phyloP scores from a whole-genome alignment of 192 early-diverging fungal species.

The Phycomyces blakesleeanus region DNA sequence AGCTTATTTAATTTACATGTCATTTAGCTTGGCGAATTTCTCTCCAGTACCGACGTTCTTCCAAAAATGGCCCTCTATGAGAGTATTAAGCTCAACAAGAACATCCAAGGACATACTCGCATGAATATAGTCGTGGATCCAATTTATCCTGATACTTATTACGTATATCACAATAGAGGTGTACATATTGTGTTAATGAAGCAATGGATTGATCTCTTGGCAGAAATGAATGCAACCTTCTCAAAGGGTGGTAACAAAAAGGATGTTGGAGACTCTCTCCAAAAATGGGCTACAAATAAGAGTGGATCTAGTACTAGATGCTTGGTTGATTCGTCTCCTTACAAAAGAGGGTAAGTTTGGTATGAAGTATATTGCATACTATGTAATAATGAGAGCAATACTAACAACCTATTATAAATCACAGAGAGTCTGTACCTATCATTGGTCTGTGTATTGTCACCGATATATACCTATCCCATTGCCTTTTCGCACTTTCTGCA shows the following conservation, averaged over 20 bases:
- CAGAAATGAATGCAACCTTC: conserved; percentile 19
- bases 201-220: conserved; percentile 48
- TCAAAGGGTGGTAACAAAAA: conserved; percentile 14
- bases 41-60: conserved; percentile 20
- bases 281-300: conserved; percentile 26
- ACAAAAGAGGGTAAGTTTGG: conserved; percentile 13
- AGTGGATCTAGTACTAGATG: conserved; percentile 22
- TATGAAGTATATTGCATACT: no score
- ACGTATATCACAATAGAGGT: conserved; percentile 65
- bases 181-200: conserved; percentile 61
- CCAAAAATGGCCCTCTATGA: conserved; percentile 46
- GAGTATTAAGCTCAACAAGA: conserved; percentile 40
- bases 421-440: conserved; percentile 40
- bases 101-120: conserved; percentile 14
- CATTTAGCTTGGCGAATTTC: background rate
- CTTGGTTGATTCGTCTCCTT: conserved; percentile 18
- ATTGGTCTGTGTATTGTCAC: conserved; percentile 58
- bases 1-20: no score
- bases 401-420: background rate
- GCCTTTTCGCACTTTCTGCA: conserved; percentile 54
- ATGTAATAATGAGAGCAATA: background rate
- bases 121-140: conserved; percentile 57
- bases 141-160: conserved; percentile 59
- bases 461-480: conserved; percentile 71
- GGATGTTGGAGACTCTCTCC: conserved; percentile 8